Conservation (phyloP, 1,284 basidiomycete genomes). For the Cutaneotrichosporon sp. region DNA sequence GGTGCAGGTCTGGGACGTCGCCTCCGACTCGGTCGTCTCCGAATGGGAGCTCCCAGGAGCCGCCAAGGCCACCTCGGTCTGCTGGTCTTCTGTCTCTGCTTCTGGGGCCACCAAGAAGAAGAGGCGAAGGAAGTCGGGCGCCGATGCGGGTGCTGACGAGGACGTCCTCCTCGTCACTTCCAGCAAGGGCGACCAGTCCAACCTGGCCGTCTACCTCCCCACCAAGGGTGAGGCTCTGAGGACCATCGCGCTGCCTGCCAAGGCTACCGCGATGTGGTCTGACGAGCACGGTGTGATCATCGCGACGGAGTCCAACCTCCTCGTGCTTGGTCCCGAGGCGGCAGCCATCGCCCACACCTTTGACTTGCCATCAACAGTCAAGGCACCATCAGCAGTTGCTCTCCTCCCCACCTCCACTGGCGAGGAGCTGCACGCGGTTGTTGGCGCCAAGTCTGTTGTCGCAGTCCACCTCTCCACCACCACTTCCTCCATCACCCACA, state of each 20-base stretch:
- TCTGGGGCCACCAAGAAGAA: constrained; percentile 35
- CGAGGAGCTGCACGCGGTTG: constrained; percentile 38
- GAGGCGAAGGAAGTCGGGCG: constrained; percentile 32
- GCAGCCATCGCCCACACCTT: constrained; percentile 39
- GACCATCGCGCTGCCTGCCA: constrained; percentile 32
- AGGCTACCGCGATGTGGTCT: constrained; percentile 41
- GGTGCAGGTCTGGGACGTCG: constrained; percentile 51
- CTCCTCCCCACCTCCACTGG: constrained; percentile 40
- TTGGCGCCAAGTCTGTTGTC: constrained; percentile 37
- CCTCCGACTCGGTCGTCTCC: constrained; percentile 43
- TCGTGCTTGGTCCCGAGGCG: constrained; percentile 40
- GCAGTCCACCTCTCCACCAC: constrained; percentile 37
- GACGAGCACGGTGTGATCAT: constrained; percentile 38
- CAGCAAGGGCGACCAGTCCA: constrained; percentile 29
- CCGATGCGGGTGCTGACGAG: constrained; percentile 25
- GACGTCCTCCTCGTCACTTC: constrained; percentile 47
- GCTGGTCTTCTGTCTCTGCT: constrained; percentile 36
- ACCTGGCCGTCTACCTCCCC: constrained; percentile 38
- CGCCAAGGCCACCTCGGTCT: constrained; percentile 42
- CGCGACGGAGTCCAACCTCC: constrained; percentile 35
- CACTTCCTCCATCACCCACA: constrained; percentile 34
- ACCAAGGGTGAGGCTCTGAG: constrained; percentile 35
- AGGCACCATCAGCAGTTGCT: constrained; percentile 38
- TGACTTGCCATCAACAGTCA: constrained; percentile 30
- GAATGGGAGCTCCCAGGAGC: constrained; percentile 53